Evolutionary conservation across 2,329 filamentous ascomycete genomes (phyloP).

Genomic region (Epicoccum nigrum): DNA sequence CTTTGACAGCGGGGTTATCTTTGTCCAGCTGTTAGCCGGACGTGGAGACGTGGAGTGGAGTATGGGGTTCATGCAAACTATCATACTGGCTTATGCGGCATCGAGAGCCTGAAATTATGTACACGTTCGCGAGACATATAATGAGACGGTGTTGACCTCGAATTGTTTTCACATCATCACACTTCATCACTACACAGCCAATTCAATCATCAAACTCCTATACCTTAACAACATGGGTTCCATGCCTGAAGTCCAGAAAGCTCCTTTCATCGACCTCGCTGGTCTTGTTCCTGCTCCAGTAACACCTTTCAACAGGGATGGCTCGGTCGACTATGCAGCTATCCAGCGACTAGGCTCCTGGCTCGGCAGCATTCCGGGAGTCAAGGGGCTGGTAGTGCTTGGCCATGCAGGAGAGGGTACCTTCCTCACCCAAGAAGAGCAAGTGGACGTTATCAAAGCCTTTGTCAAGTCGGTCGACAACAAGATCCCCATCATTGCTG

Average conservation of each 20-base stretch:
- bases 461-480: constrained; percentile 60
- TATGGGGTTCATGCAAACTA: neutral
- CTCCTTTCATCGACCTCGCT: constrained; percentile 52
- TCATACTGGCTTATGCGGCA: neutral
- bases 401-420: constrained; percentile 63
- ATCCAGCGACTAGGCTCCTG: constrained; percentile 61
- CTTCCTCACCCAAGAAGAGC: constrained; percentile 59
- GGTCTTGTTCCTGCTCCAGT: constrained; percentile 60
- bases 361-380: constrained; percentile 59
- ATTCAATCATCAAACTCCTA: neutral
- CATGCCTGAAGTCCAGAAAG: constrained; percentile 29
- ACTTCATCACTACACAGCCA: neutral
- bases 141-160: neutral
- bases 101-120: neutral
- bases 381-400: constrained; percentile 61
- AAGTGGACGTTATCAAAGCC: constrained; percentile 57
- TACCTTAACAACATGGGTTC: constrained; percentile 27
- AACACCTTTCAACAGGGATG: constrained; percentile 58
- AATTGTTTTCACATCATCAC: too few species aligned
- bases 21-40: neutral
- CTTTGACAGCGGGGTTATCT: neutral
- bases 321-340: constrained; percentile 58
- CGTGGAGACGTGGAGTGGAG: too few species aligned
- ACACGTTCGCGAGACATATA: neutral
- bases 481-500: constrained; percentile 59